These are phyloP conservation scores for Mycena rebaudengoi DNA, from an alignment of 768 basidiomycete genomes.

Conservation along the genomic window DNA sequence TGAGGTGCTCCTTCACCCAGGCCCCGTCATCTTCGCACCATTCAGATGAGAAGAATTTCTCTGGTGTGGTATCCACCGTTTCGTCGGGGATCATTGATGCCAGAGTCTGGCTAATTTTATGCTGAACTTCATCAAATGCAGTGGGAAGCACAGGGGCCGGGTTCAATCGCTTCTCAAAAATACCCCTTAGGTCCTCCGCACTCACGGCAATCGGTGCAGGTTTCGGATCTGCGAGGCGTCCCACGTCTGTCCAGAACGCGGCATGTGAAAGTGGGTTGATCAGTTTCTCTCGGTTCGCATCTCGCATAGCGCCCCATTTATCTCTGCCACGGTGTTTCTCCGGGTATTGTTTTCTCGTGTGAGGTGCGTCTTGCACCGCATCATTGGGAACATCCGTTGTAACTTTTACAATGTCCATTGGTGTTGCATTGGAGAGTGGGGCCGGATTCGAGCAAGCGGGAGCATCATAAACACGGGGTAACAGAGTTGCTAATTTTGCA, in stretches of 20 bases:
- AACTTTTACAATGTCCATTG: no score
- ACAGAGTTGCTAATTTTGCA: no score
- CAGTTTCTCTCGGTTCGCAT: conserved; percentile 2
- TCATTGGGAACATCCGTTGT: no score
- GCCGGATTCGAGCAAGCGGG: no score
- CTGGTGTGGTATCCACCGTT: conserved; percentile 10
- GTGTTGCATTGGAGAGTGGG: no score
- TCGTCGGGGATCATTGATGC: background rate
- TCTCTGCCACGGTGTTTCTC: conserved; percentile 4
- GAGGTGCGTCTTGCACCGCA: no score
- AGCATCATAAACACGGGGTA: no score
- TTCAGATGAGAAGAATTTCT: conserved; percentile 13
- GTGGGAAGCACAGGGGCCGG: background rate
- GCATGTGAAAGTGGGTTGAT: conserved; percentile 2
- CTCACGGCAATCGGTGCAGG: background rate
- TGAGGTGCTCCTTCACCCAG: conserved; percentile 2
- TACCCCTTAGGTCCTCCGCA: background rate
- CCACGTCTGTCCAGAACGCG: conserved; percentile 8
- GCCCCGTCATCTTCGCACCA: conserved; percentile 9
- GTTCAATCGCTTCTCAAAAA: conserved; percentile 16
- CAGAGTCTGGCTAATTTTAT: conserved; percentile 4
- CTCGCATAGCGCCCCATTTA: background rate
- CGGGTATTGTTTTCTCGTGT: background rate
- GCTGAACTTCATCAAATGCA: background rate
- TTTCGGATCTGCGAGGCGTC: conserved; percentile 4